Conservation (phyloP, 345 rosid species). For the Excoecaria cochinchinensis region DNA sequence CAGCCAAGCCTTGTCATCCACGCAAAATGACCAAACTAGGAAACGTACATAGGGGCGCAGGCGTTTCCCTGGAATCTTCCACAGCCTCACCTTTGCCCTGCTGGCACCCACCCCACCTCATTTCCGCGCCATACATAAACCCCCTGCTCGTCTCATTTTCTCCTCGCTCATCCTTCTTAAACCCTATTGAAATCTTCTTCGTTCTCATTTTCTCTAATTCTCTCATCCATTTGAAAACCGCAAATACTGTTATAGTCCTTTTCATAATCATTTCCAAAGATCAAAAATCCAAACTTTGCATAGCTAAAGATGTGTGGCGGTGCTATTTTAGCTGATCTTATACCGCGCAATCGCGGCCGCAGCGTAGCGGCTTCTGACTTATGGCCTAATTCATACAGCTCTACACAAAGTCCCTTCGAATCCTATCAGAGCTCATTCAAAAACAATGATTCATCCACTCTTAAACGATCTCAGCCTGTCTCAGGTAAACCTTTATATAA, state of each 20-base stretch:
- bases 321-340: conserved; percentile 51
- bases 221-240: not conserved
- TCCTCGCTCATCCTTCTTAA: not conserved
- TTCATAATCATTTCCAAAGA: not conserved
- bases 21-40: not conserved
- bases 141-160: not conserved
- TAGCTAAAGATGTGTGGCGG: conserved; percentile 67
- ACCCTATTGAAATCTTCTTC: not conserved
- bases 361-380: conserved; percentile 41
- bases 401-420: conserved; percentile 20
- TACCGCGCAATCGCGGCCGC: conserved; percentile 39
- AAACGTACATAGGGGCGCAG: not conserved
- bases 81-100: not conserved
- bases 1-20: conserved; percentile 13
- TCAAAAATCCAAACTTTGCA: not conserved
- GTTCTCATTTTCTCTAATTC: not conserved
- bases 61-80: conserved; percentile 14
- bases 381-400: conserved; percentile 50
- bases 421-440: conserved; percentile 12
- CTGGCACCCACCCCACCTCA: conserved; percentile 9
- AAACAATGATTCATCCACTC: conserved; percentile 11
- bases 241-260: not conserved
- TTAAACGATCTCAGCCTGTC: conserved; percentile 27
- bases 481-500: conserved; percentile 38
- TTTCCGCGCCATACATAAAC: not conserved